A percentile compares a stretch with the other conserved stretches of the same genome.
phyloP scores from a whole-genome alignment of 2,329 filamentous ascomycete species.

The Akanthomyces dipterigenus region DNA sequence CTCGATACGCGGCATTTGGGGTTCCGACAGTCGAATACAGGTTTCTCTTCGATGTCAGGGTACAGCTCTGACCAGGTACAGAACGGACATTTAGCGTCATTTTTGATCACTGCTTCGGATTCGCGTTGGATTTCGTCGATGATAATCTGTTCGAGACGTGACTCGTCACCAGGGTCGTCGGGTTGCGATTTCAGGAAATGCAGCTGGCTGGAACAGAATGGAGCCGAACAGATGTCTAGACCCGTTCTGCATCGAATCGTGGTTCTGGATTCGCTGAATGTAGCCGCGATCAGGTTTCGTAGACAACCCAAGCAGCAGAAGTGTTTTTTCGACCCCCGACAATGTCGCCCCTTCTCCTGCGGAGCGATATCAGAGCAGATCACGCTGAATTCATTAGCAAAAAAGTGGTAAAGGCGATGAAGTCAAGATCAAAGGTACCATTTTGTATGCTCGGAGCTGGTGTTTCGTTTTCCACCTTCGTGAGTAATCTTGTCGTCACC shows the following conservation, averaged over 20 bases:
- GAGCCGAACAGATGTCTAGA: background rate
- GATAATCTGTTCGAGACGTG: background rate
- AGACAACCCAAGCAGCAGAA: too few species aligned
- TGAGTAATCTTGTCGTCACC: too few species aligned
- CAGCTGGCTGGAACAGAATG: background rate
- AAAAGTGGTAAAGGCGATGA: too few species aligned
- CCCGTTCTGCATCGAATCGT: background rate
- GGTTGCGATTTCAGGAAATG: background rate
- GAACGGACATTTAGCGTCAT: background rate
- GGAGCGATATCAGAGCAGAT: too few species aligned
- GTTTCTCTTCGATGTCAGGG: background rate
- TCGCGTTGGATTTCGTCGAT: background rate
- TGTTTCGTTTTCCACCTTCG: too few species aligned
- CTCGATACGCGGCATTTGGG: background rate
- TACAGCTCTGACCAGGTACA: background rate
- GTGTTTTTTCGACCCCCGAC: too few species aligned
- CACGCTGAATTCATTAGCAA: too few species aligned
- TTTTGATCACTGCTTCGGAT: background rate
- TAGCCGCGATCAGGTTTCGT: too few species aligned
- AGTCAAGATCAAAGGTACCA: too few species aligned
- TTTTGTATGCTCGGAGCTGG: too few species aligned
- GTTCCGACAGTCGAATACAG: background rate
- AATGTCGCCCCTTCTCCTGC: too few species aligned
- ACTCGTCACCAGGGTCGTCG: background rate
- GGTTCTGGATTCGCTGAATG: too few species aligned